Percentiles rank a stretch among this genome's conserved stretches.
These are phyloP conservation scores for Chenopodium quinoa DNA, from an alignment of 148 eudicot species.

Conservation along the genomic window DNA sequence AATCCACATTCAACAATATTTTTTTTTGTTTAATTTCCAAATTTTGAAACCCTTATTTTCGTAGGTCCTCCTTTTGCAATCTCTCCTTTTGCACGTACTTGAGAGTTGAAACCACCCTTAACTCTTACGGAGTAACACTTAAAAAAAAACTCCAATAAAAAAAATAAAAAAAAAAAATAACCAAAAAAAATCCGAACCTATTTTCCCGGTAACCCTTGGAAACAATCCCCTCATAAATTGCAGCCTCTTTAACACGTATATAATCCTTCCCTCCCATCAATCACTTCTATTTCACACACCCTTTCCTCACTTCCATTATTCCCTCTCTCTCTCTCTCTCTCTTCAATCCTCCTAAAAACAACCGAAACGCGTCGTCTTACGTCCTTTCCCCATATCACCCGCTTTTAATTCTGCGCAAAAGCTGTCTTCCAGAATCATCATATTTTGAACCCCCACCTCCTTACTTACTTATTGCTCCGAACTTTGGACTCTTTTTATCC, in stretches of 20 bases:
- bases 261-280: background rate
- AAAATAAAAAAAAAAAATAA: background rate
- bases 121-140: too few relatives aligned
- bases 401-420: slow-evolving; percentile 5
- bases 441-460: background rate
- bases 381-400: background rate
- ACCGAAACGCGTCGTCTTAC: slow-evolving; percentile 23
- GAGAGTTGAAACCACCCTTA: too few relatives aligned
- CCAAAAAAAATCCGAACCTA: slow-evolving; percentile 2
- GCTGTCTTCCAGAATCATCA: slow-evolving; percentile 3
- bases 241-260: slow-evolving; percentile 7
- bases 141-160: background rate
- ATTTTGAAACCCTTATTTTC: too few relatives aligned
- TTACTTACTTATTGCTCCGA: too few relatives aligned
- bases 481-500: background rate
- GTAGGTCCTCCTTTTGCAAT: too few relatives aligned
- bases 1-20: too few relatives aligned
- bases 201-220: background rate
- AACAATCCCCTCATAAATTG: background rate
- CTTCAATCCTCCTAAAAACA: background rate
- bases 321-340: slow-evolving; percentile 11
- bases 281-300: slow-evolving; percentile 1
- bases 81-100: too few relatives aligned
- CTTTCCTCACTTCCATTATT: background rate
- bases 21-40: too few relatives aligned